Evolutionary conservation across 257 asterid genomes (phyloP), one percentile per base, ranked within the genome.

Genomic region (Petrea volubilis): DNA sequence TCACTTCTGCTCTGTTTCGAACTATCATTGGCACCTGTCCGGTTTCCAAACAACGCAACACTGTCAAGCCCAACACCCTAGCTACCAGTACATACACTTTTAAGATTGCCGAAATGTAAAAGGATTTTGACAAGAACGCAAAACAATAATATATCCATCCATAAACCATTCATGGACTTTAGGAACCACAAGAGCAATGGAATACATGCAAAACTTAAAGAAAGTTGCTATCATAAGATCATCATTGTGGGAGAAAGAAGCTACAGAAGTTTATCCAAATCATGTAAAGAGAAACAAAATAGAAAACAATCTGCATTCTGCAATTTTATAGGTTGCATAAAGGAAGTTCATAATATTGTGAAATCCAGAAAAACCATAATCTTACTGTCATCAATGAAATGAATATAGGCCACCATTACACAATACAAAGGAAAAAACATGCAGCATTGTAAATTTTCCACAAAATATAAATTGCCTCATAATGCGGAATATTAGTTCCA

Each of bases 1-100:
- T 72, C 78, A n/a, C 82, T 77, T 27, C 79, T 55, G 79, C 82
- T 78, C 55, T 73, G 82, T 49, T 73, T 78, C 0, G 82, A 73
- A 61, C 79, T 57, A 1, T 29, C 82, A 63, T 20, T 58, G 27
- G 72, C 67, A 14, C 60, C 82, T 78, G 70, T 28, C 27, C 18
- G 4, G 23, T 13, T 10, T 41, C 13, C 47, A 12, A 60, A 15
- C 71, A 61, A 10, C 38, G 33, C 24, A 66, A 14, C 24, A 10
- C 6, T 3, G 12, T 59, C 65, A 59, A 7, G 28, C 9, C 28
- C 46, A 33, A 27, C 11, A 33, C 7, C n/a, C 17, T 10, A 59
- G 7, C 46, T 7, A 40, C 6, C n/a, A n/a, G n/a, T n/a, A n/a
- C n/a, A n/a, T 0, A 21, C 8, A 50, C 4, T 28, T 29, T 17